These are phyloP conservation scores for Metarhizium robertsii DNA, from an alignment of 2,329 filamentous ascomycete species.

Conservation along the genomic window DNA sequence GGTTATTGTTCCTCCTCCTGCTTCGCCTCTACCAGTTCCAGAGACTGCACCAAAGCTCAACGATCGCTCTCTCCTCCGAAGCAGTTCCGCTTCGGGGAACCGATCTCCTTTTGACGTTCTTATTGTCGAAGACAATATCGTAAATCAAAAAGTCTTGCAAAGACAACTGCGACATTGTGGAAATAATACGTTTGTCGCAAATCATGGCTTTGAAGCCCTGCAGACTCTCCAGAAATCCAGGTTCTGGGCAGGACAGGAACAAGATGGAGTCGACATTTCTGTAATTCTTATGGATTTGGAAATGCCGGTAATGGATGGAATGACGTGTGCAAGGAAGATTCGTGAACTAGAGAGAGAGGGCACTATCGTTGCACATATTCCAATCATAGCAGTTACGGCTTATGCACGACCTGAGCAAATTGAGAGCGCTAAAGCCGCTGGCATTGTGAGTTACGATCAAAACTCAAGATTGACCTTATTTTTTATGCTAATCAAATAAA, in stretches of 20 bases:
- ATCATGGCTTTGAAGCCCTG: constrained; percentile 54
- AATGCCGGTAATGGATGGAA: constrained; percentile 78
- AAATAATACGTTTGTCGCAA: constrained; percentile 52
- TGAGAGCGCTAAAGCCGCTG: constrained; percentile 58
- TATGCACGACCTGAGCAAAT: constrained; percentile 71
- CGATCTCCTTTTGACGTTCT: constrained; percentile 42
- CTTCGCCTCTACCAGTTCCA: background rate
- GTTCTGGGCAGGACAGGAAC: constrained; percentile 43
- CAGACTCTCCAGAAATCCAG: constrained; percentile 46
- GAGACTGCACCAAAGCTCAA: constrained; percentile 10
- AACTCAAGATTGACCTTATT: background rate
- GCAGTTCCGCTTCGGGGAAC: constrained; percentile 6
- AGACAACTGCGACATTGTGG: constrained; percentile 52
- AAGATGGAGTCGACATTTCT: constrained; percentile 44
- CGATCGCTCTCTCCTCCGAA: background rate
- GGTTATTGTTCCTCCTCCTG: constrained; percentile 2
- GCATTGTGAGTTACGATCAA: constrained; percentile 49
- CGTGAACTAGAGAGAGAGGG: constrained; percentile 56
- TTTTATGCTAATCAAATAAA: background rate
- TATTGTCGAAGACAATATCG: constrained; percentile 59
- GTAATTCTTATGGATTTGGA: constrained; percentile 74
- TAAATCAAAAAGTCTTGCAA: constrained; percentile 56
- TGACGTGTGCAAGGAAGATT: constrained; percentile 62
- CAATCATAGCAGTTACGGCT: constrained; percentile 75
- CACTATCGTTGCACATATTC: constrained; percentile 55